Evolutionary conservation across 2,329 filamentous ascomycete genomes (phyloP).

Genomic region (Exophiala alcalophila): DNA sequence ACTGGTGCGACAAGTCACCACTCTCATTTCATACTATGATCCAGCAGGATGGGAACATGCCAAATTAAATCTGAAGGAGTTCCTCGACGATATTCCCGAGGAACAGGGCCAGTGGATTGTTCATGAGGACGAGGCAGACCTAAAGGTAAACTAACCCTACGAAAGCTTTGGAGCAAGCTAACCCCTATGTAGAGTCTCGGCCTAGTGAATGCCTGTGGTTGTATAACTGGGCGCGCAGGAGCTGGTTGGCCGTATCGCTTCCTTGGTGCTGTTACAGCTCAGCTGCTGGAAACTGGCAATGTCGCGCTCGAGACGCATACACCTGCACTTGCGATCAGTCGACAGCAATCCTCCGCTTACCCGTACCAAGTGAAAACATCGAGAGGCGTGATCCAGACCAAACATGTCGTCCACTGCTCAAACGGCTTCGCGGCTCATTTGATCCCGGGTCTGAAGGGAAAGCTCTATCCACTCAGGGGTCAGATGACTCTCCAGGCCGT

Average conservation of each 20-base stretch:
- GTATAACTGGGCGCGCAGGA: slow-evolving; percentile 31
- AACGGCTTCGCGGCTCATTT: slow-evolving; percentile 44
- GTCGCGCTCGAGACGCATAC: slow-evolving; percentile 30
- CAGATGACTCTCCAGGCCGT: slow-evolving; percentile 45
- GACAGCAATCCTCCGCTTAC: slow-evolving; percentile 5
- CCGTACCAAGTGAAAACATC: slow-evolving; percentile 37
- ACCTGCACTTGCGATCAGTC: slow-evolving; percentile 12
- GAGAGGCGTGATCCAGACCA: slow-evolving; percentile 37
- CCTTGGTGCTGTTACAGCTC: slow-evolving; percentile 31
- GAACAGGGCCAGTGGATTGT: slow-evolving; percentile 9
- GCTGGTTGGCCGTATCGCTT: slow-evolving; percentile 39
- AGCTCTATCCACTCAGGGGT: slow-evolving; percentile 40
- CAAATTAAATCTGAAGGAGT: slow-evolving; percentile 11
- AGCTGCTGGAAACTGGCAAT: slow-evolving; percentile 13
- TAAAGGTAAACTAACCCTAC: slow-evolving; percentile 23
- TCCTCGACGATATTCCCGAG: slow-evolving; percentile 18
- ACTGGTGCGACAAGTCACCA: slow-evolving; percentile 12
- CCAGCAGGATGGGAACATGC: slow-evolving; percentile 11
- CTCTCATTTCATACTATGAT: slow-evolving; percentile 9
- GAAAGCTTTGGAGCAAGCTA: no score
- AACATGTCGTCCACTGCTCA: slow-evolving; percentile 43
- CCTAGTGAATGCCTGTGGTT: slow-evolving; percentile 11
- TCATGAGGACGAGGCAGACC: slow-evolving; percentile 13
- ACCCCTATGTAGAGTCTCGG: slow-evolving; percentile 16
- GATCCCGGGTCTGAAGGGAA: slow-evolving; percentile 39